These are phyloP conservation scores for Elsinoe arachidis DNA, from an alignment of 2,329 filamentous ascomycete genomes.

Conservation along the genomic window DNA sequence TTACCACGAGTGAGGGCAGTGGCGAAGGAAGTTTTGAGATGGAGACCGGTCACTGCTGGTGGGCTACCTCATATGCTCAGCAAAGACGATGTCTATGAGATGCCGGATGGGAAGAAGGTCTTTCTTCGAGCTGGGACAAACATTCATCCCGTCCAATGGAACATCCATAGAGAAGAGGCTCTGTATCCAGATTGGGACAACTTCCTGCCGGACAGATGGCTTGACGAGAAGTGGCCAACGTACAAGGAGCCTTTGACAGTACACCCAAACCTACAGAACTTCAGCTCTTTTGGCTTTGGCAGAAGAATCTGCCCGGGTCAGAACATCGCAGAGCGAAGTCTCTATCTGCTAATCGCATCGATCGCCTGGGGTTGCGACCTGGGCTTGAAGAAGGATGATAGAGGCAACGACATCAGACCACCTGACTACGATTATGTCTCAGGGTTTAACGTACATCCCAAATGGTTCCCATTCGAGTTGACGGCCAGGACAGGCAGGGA, in stretches of 20 bases:
- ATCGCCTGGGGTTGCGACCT: conserved; percentile 20
- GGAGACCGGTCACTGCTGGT: conserved; percentile 32
- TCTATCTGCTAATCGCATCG: conserved; percentile 30
- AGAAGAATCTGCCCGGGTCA: conserved; percentile 40
- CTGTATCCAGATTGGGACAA: conserved; percentile 43
- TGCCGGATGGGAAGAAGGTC: conserved; percentile 34
- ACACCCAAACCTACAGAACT: conserved; percentile 46
- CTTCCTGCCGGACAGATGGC: conserved; percentile 48
- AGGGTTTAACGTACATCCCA: conserved; percentile 16
- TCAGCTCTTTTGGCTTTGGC: conserved; percentile 48
- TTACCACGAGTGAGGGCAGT: conserved; percentile 34
- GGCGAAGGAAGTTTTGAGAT: conserved; percentile 37
- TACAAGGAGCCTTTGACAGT: conserved; percentile 44
- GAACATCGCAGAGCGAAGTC: conserved; percentile 31
- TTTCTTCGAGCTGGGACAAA: conserved; percentile 48
- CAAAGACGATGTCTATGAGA: conserved; percentile 46
- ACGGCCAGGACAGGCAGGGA: not conserved
- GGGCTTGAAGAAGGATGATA: conserved; percentile 16
- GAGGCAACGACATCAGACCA: conserved; percentile 14
- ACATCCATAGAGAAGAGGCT: conserved; percentile 44
- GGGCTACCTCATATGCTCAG: conserved; percentile 48
- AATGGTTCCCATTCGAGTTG: conserved; percentile 7
- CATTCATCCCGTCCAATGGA: conserved; percentile 38
- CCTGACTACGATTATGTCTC: conserved; percentile 18
- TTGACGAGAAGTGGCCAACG: conserved; percentile 43